Base-by-base conservation (phyloP, 345 rosid species). In the Kernera saxatilis region DNA sequence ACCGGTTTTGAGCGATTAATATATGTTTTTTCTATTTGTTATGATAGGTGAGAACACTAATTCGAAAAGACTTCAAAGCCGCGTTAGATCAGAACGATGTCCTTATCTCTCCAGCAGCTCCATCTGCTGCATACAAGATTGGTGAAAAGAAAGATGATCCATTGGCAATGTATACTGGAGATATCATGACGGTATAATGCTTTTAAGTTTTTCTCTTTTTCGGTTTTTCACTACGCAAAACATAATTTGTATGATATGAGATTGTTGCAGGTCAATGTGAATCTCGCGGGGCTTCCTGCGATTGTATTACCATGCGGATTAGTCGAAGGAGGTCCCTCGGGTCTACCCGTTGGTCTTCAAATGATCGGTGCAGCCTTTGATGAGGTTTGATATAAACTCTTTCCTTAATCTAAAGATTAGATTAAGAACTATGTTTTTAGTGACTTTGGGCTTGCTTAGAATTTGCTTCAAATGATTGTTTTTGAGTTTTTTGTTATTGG, bases 81-180 rank as follows among this genome's bases (percentile, higher is more conserved):
- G 96, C 93, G 4, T 75, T 88, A 75, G 92, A 83, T 36, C 74
- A 83, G 60, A 87, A 90, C 74, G 96, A 90, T 78, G 81, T 93
- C 51, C 87, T 93, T 36, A 88, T 93, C 61, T 93, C 96, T 69
- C 97, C 98, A 13, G 93, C 96, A 39, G 92, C 98, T 41, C 97
- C 98, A 4, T 86, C 97, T 26, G 87, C 92, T 77, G 97, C 98
- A 21, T 93, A 87, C 80, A 86, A 85, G 78, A 88, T 90, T 35
- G 98, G 96, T 87, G 97, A 90, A 74, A 93, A 93, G 96, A 93
- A 80, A 69, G 70, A 88, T 33, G 97, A 93, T 82, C 98, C 97
- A 37, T 72, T 93, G 75, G 90, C 97, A 35, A 90, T 90, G 98
- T 93, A 90, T 74, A 92, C 94, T 5, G 98, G 98, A 5, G 96